These are phyloP conservation scores for Melanomma pulvis-pyrius DNA, from an alignment of 495 filamentous ascomycete species.

Conservation along the genomic window DNA sequence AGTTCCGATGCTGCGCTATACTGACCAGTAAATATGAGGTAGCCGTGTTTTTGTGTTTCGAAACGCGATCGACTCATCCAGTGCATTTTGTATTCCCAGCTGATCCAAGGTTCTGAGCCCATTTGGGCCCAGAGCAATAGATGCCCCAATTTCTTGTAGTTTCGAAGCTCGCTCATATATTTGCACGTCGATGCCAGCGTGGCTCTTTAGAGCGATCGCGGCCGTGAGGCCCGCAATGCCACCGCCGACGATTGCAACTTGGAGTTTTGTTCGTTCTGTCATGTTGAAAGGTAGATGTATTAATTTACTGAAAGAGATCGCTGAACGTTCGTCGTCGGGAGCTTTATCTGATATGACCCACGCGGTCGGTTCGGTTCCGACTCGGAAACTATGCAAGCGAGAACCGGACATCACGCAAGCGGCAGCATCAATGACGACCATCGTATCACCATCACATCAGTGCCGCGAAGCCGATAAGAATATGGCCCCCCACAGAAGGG, in stretches of 20 bases:
- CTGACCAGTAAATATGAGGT: constrained; percentile 45
- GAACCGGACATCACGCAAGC: too few relatives aligned
- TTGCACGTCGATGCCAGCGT: constrained; percentile 30
- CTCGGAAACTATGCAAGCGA: too few relatives aligned
- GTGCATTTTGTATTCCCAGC: constrained; percentile 48
- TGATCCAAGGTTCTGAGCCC: constrained; percentile 56
- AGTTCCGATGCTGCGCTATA: constrained; percentile 17
- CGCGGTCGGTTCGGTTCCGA: too few relatives aligned
- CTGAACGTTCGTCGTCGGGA: too few relatives aligned
- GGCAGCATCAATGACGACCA: too few relatives aligned
- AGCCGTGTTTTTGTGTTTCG: constrained; percentile 19
- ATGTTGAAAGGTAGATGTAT: constrained; percentile 28
- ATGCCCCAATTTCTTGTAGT: constrained; percentile 54
- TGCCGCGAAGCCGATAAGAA: too few relatives aligned
- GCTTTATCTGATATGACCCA: too few relatives aligned
- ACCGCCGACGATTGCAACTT: constrained; percentile 51
- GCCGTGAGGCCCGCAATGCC: constrained; percentile 55
- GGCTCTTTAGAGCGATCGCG: constrained; percentile 48
- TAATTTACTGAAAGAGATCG: too few relatives aligned
- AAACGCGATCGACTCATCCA: constrained; percentile 23
- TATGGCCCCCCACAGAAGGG: too few relatives aligned
- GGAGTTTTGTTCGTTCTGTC: constrained; percentile 6
- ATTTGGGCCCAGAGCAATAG: constrained; percentile 55
- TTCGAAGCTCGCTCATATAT: constrained; percentile 53
- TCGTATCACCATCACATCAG: too few relatives aligned